Percentiles rank a stretch among this genome's conserved stretches.
These are phyloP conservation scores for Ettlia oleoabundans DNA, from an alignment of 139 green algal genomes.

Conservation along the genomic window DNA sequence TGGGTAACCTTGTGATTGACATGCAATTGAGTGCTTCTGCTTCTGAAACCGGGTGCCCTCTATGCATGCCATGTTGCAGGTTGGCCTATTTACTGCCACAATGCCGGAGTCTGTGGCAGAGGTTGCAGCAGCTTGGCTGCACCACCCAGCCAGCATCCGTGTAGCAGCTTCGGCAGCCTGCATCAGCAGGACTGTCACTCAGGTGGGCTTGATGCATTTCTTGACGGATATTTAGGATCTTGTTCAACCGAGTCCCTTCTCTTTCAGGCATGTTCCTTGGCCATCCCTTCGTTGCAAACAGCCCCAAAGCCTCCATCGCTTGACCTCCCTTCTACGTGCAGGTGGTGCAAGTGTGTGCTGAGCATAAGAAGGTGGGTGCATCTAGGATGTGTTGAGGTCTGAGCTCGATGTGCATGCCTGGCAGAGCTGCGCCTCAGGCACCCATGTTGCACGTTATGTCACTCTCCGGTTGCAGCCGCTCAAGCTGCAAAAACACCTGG, in stretches of 20 bases:
- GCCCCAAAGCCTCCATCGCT: too few relatives aligned
- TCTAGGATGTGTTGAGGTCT: too few relatives aligned
- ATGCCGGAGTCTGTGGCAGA: slow-evolving; percentile 64
- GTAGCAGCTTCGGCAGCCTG: slow-evolving; percentile 42
- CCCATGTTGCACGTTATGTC: too few relatives aligned
- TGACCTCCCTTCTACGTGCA: slow-evolving; percentile 46
- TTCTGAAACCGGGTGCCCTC: neutral
- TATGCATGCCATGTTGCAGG: slow-evolving; percentile 50
- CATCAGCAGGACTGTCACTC: slow-evolving; percentile 76
- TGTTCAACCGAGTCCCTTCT: too few relatives aligned
- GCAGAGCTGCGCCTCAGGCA: too few relatives aligned
- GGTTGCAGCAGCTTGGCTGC: slow-evolving; percentile 68
- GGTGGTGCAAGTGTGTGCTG: slow-evolving; percentile 94
- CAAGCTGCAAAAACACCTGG: slow-evolving; percentile 82
- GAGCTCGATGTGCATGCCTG: too few relatives aligned
- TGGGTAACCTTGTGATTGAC: neutral
- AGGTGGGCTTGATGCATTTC: slow-evolving; percentile 55
- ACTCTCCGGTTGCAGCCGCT: slow-evolving; percentile 72
- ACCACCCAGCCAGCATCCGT: slow-evolving; percentile 11
- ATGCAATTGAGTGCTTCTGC: neutral
- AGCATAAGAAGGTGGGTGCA: slow-evolving; percentile 77
- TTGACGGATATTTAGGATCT: too few relatives aligned
- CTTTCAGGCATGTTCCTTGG: too few relatives aligned
- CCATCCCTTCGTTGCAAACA: too few relatives aligned
- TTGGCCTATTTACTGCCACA: slow-evolving; percentile 87